Evolutionary conservation across 768 basidiomycete genomes (phyloP).

Genomic region (Phaeotremella skinneri): DNA sequence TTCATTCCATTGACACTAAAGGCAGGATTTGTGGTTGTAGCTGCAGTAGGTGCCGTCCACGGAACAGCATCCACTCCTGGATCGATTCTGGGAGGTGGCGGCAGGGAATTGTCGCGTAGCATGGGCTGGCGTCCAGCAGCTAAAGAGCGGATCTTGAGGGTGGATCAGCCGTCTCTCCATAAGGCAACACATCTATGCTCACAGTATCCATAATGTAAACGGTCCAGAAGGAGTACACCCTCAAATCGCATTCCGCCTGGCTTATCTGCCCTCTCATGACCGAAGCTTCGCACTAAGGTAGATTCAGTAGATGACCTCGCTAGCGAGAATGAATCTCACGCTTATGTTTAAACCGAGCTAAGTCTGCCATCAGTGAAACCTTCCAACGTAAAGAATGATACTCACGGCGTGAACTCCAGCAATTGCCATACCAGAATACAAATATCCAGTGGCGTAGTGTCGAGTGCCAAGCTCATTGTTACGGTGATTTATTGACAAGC

Average conservation of each 20-base stretch:
- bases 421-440: slow-evolving; percentile 23
- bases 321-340: slow-evolving; percentile 15
- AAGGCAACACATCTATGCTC: background rate
- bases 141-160: slow-evolving; percentile 18
- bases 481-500: slow-evolving; percentile 3
- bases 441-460: slow-evolving; percentile 18
- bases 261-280: slow-evolving; percentile 18
- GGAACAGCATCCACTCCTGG: slow-evolving; percentile 3
- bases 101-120: background rate
- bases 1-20: slow-evolving; percentile 6
- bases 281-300: slow-evolving; percentile 14
- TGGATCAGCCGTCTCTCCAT: background rate
- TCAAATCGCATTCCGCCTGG: slow-evolving; percentile 15
- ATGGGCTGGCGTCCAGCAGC: slow-evolving; percentile 25
- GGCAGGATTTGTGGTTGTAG: slow-evolving; percentile 2
- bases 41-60: slow-evolving; percentile 2
- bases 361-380: background rate
- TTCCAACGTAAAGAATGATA: background rate
- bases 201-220: slow-evolving; percentile 18
- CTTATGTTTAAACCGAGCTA: slow-evolving; percentile 22
- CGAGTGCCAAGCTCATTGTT: slow-evolving; percentile 4
- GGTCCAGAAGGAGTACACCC: slow-evolving; percentile 24
- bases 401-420: slow-evolving; percentile 26
- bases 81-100: slow-evolving; percentile 15
- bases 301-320: background rate